phyloP scores from a whole-genome alignment of 2,329 filamentous ascomycete genomes.

The Arthrobotrys pseudoclavata region DNA sequence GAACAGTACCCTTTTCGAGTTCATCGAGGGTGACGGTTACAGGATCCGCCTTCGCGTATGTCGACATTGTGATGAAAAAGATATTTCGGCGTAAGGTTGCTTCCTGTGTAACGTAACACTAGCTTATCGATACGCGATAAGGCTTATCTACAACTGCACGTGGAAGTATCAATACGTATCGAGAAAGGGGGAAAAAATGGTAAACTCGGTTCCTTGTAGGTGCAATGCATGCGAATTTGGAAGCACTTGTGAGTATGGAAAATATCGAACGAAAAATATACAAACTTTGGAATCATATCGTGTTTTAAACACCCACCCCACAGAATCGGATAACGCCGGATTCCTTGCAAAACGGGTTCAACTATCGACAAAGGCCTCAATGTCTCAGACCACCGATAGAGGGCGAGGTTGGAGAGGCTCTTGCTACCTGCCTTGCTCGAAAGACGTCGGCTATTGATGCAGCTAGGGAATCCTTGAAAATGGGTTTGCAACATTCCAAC shows the following conservation, averaged over 20 bases:
- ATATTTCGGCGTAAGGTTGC: not conserved
- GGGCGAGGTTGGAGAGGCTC: conserved; percentile 21
- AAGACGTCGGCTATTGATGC: conserved; percentile 47
- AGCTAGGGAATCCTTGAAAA: conserved; percentile 33
- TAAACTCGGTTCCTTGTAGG: conserved; percentile 7
- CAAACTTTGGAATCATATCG: conserved; percentile 39
- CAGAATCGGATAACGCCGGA: conserved; percentile 57
- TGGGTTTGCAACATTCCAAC: conserved; percentile 39
- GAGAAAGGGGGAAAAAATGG: not conserved
- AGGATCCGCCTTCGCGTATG: conserved; percentile 68
- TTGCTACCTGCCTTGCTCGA: conserved; percentile 46
- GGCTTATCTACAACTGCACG: conserved; percentile 38
- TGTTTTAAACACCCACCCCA: conserved; percentile 50
- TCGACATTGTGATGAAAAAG: conserved; percentile 36
- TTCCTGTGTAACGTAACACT: conserved; percentile 48
- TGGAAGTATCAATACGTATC: not conserved
- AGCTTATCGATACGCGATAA: conserved; percentile 54
- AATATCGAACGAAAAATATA: not conserved
- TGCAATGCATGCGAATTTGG: conserved; percentile 10
- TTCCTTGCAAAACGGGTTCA: conserved; percentile 27
- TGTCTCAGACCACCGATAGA: conserved; percentile 44
- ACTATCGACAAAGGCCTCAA: conserved; percentile 39
- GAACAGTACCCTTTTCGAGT: conserved; percentile 71
- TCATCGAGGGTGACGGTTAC: conserved; percentile 75
- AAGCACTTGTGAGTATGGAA: conserved; percentile 21